Evolutionary conservation across 2,329 filamentous ascomycete species (phyloP).

Genomic region (Macrophomina tecta): DNA sequence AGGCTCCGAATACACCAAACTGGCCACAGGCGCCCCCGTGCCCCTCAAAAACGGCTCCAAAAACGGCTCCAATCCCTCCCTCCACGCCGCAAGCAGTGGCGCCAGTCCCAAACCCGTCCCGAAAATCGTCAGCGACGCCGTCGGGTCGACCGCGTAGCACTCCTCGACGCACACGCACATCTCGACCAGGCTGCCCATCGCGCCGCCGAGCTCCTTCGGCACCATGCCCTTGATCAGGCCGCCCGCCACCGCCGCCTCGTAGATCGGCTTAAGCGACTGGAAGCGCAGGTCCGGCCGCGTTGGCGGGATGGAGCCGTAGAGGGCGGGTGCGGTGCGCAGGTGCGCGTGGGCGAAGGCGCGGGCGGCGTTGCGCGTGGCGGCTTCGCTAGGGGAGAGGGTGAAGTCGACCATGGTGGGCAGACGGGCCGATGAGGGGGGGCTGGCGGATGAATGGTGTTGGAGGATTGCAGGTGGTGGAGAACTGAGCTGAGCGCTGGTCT

Average conservation of each 20-base stretch:
- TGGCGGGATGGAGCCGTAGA: conserved; percentile 34
- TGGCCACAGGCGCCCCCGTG: conserved; percentile 56
- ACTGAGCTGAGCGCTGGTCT: too few relatives aligned
- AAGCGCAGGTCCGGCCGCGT: conserved; percentile 48
- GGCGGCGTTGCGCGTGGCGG: conserved; percentile 37
- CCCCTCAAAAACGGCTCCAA: conserved; percentile 55
- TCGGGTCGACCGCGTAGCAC: conserved; percentile 59
- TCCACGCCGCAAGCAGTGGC: conserved; percentile 54
- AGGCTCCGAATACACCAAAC: conserved; percentile 60
- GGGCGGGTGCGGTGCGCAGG: conserved; percentile 35
- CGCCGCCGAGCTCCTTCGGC: conserved; percentile 54
- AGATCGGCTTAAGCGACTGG: conserved; percentile 55
- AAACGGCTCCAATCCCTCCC: conserved; percentile 49
- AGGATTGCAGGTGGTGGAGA: too few relatives aligned
- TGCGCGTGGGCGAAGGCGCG: conserved; percentile 36
- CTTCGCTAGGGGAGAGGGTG: conserved; percentile 38
- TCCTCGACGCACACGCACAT: conserved; percentile 60
- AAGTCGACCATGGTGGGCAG: conserved; percentile 39
- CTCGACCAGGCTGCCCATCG: conserved; percentile 53
- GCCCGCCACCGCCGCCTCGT: conserved; percentile 50
- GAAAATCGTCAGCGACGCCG: conserved; percentile 57
- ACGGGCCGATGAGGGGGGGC: too few relatives aligned
- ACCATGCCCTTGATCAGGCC: conserved; percentile 59
- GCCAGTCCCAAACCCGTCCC: conserved; percentile 60
- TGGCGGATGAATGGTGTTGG: too few relatives aligned